phyloP scores from a whole-genome alignment of 2,329 filamentous ascomycete genomes.

The Phyllosticta capitalensis region DNA sequence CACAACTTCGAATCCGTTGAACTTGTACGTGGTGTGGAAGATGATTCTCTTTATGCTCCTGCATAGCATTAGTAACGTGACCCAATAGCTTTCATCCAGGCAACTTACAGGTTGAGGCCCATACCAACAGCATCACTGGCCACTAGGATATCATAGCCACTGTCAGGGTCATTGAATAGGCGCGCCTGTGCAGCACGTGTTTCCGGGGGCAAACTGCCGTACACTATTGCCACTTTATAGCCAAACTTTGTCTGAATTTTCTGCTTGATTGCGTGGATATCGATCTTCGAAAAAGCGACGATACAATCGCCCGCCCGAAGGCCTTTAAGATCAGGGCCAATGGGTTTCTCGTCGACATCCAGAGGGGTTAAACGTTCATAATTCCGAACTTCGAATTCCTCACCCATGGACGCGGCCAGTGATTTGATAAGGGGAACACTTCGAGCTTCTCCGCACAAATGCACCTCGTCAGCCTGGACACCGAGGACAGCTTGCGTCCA shows the following conservation, averaged over 20 bases:
- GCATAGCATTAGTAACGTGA: slow-evolving; percentile 16
- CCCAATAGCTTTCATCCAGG: not conserved
- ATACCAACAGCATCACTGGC: slow-evolving; percentile 96
- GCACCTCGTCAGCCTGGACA: slow-evolving; percentile 76
- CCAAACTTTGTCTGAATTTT: slow-evolving; percentile 69
- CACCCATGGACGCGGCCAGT: slow-evolving; percentile 69
- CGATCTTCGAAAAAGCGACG: slow-evolving; percentile 74
- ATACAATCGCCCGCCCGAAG: slow-evolving; percentile 85
- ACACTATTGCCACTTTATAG: slow-evolving; percentile 80
- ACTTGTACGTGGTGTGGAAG: slow-evolving; percentile 71
- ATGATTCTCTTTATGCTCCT: slow-evolving; percentile 77
- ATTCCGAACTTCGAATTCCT: slow-evolving; percentile 68
- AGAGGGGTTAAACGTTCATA: slow-evolving; percentile 80
- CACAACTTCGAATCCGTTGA: slow-evolving; percentile 49
- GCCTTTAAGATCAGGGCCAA: slow-evolving; percentile 53
- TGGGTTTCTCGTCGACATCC: slow-evolving; percentile 51
- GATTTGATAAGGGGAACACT: slow-evolving; percentile 69
- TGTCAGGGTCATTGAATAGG: slow-evolving; percentile 89
- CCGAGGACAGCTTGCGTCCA: slow-evolving; percentile 91
- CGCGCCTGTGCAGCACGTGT: slow-evolving; percentile 84
- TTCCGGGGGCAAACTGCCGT: slow-evolving; percentile 84
- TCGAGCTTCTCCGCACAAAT: slow-evolving; percentile 85
- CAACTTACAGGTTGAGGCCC: slow-evolving; percentile 75
- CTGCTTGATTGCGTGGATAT: slow-evolving; percentile 69
- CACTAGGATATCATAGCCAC: slow-evolving; percentile 89